Conservation (phyloP, 2,329 filamentous ascomycete genomes). For the Elsinoe australis region DNA sequence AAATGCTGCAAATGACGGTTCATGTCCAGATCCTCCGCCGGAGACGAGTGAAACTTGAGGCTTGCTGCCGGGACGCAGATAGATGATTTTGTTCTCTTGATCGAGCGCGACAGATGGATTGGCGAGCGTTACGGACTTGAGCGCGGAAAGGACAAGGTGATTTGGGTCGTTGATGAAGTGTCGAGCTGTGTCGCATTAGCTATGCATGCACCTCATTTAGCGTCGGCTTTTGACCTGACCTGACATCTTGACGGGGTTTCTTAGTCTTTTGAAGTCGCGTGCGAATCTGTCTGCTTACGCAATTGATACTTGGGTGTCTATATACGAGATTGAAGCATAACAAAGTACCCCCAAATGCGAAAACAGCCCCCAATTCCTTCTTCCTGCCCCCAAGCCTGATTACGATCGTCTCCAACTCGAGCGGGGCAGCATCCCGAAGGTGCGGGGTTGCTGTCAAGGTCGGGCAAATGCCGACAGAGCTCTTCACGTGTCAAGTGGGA, state of each 20-base stretch:
- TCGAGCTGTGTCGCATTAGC: constrained; percentile 43
- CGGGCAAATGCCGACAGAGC: no score
- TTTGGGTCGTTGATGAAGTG: constrained; percentile 85
- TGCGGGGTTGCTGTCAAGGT: no score
- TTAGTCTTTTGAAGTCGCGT: neutral
- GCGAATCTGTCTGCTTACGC: no score
- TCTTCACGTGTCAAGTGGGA: no score
- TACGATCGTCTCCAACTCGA: neutral
- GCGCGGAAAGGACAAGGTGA: constrained; percentile 67
- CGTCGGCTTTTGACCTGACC: constrained; percentile 11
- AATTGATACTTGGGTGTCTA: no score
- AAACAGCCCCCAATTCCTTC: no score
- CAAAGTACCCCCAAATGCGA: no score
- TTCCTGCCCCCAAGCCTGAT: no score
- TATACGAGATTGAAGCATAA: no score
- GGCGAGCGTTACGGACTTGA: constrained; percentile 68
- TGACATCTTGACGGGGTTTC: neutral
- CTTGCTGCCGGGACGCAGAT: constrained; percentile 54
- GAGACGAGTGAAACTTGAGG: constrained; percentile 71
- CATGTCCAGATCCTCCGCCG: constrained; percentile 83
- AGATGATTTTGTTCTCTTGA: constrained; percentile 72
- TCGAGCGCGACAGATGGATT: constrained; percentile 81
- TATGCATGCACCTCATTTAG: neutral
- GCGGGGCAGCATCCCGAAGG: no score
- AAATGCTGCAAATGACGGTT: constrained; percentile 79